Conservation (phyloP, 352 stramenopile genomes). For the Pythium monospermum region DNA sequence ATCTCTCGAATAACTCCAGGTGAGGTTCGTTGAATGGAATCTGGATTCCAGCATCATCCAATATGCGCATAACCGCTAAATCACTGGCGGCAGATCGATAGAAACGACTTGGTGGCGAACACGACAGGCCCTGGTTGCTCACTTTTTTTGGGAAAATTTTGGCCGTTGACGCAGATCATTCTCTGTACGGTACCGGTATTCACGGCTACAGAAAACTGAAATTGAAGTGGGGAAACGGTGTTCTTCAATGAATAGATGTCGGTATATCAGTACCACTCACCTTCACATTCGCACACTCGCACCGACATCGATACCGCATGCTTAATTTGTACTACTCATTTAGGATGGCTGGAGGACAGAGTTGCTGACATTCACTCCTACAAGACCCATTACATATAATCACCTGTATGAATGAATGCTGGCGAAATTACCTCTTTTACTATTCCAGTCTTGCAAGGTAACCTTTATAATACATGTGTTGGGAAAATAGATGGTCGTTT, state of each 20-base stretch:
- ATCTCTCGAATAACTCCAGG: not conserved
- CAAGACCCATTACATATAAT: too few relatives aligned
- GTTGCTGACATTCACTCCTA: too few relatives aligned
- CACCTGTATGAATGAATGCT: too few relatives aligned
- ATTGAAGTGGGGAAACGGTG: not conserved
- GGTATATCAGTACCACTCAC: not conserved
- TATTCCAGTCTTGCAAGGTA: too few relatives aligned
- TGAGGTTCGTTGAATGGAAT: not conserved
- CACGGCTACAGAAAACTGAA: not conserved
- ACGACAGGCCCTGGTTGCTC: not conserved
- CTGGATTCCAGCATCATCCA: not conserved
- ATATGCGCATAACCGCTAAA: not conserved
- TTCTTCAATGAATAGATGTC: constrained; percentile 1
- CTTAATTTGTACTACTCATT: too few relatives aligned
- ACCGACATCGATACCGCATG: not conserved
- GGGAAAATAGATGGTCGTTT: too few relatives aligned
- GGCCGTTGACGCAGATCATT: not conserved
- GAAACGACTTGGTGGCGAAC: too few relatives aligned
- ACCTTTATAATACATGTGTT: too few relatives aligned
- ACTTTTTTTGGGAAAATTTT: constrained; percentile 7
- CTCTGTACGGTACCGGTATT: not conserved
- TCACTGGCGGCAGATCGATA: not conserved
- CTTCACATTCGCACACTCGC: not conserved
- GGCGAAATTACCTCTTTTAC: too few relatives aligned
- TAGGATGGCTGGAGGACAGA: too few relatives aligned